Percentiles rank a stretch among this genome's conserved stretches.
Conservation (phyloP, 2,329 filamentous ascomycete species). For the Paecilomyces sp. region DNA sequence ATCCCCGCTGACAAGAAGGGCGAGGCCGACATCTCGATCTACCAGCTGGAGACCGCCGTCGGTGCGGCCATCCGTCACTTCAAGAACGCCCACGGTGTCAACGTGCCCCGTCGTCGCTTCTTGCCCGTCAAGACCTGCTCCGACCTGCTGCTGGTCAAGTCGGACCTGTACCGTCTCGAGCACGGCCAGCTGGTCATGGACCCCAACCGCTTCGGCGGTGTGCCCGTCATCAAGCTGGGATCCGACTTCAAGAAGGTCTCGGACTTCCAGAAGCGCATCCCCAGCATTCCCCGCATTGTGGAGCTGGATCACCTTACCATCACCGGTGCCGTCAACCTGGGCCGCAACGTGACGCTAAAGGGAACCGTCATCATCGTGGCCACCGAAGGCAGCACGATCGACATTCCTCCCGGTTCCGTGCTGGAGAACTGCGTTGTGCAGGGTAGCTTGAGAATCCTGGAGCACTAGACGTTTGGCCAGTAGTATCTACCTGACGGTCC, state of each 20-base stretch:
- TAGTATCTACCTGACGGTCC: slow-evolving; percentile 1
- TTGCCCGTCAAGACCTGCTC: slow-evolving; percentile 99
- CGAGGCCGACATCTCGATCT: slow-evolving; percentile 93
- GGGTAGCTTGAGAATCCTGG: slow-evolving; percentile 74
- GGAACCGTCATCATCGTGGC: slow-evolving; percentile 97
- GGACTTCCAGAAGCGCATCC: slow-evolving; percentile 50
- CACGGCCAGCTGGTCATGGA: slow-evolving; percentile 98
- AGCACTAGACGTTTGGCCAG: slow-evolving; percentile 46
- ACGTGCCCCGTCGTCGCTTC: slow-evolving; percentile 95
- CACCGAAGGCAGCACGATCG: slow-evolving; percentile 95
- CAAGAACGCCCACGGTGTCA: slow-evolving; percentile 97
- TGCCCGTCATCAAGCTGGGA: slow-evolving; percentile 96
- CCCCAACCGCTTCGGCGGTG: slow-evolving; percentile 90
- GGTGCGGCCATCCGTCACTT: slow-evolving; percentile 98
- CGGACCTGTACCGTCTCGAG: slow-evolving; percentile 96
- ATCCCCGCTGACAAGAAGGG: slow-evolving; percentile 99
- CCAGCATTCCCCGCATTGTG: slow-evolving; percentile 44
- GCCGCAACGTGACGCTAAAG: slow-evolving; percentile 91
- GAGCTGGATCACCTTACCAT: slow-evolving; percentile 76
- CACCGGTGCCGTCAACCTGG: slow-evolving; percentile 93
- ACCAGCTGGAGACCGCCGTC: slow-evolving; percentile 97
- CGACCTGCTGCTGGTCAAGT: slow-evolving; percentile 99
- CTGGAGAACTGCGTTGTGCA: slow-evolving; percentile 99
- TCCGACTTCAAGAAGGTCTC: slow-evolving; percentile 99
- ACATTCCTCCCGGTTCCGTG: slow-evolving; percentile 92